Conservation (phyloP, 164 flowering plant genomes). For the Magnolia changhungtana region DNA sequence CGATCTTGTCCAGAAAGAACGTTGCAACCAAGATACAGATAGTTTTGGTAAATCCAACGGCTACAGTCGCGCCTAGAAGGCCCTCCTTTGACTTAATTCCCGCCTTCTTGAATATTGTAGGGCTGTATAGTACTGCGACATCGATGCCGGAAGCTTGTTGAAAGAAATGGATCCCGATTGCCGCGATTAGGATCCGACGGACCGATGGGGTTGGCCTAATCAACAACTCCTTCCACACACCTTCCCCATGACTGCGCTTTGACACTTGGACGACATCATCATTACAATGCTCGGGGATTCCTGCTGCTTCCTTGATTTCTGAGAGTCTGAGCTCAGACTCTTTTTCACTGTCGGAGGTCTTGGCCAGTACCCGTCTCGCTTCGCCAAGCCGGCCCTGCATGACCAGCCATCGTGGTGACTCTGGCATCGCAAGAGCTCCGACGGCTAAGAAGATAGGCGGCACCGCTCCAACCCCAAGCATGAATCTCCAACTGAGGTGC, state of each 20-base stretch:
- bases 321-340: conserved; percentile 47
- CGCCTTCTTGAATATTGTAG: conserved; percentile 58
- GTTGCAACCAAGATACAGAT: conserved; percentile 50
- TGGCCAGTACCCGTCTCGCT: conserved; percentile 48
- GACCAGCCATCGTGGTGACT: conserved; percentile 82
- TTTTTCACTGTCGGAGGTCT: conserved; percentile 46
- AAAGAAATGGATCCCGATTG: conserved; percentile 69
- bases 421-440: conserved; percentile 60
- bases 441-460: conserved; percentile 49
- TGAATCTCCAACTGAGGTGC: conserved; percentile 60
- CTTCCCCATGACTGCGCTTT: conserved; percentile 38
- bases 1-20: conserved; percentile 47
- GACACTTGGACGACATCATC: conserved; percentile 47
- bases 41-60: conserved; percentile 64
- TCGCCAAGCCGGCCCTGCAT: conserved; percentile 70
- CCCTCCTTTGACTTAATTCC: conserved; percentile 34
- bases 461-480: conserved; percentile 74
- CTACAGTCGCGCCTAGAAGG: conserved; percentile 54
- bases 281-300: conserved; percentile 42
- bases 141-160: conserved; percentile 73
- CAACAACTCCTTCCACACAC: conserved; percentile 61
- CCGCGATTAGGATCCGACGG: conserved; percentile 52
- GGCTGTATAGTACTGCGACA: conserved; percentile 67
- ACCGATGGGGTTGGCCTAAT: conserved; percentile 59
- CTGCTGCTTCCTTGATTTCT: conserved; percentile 63